Evolutionary conservation across 164 flowering plant species (phyloP).

Genomic region (Vitis amurensis): DNA sequence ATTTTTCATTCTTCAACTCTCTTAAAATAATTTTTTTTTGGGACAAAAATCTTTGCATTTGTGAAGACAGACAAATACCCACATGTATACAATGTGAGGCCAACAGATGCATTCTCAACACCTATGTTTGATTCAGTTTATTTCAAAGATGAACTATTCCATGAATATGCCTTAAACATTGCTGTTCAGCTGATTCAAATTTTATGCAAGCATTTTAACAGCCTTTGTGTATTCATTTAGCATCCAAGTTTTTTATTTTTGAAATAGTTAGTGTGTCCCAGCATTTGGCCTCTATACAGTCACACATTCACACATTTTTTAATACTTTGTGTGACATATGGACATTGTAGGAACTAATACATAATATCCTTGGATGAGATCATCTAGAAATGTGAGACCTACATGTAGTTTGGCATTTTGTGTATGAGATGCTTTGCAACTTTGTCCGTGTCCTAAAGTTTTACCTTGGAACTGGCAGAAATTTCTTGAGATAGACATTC

Average conservation of each 20-base stretch:
- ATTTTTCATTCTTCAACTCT: neutral
- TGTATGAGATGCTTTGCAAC: neutral
- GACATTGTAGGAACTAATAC: neutral
- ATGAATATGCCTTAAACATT: neutral
- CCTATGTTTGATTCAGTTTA: neutral
- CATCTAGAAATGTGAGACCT: neutral
- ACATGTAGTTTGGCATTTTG: neutral
- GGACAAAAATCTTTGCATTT: neutral
- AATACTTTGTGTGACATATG: neutral
- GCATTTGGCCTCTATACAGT: neutral
- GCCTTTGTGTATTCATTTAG: neutral
- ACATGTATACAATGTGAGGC: neutral
- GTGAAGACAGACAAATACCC: neutral
- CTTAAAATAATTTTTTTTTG: neutral
- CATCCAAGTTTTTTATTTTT: neutral
- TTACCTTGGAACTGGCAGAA: conserved; percentile 44
- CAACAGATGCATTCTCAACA: neutral
- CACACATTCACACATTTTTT: neutral
- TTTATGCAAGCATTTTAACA: neutral
- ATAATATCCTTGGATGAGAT: neutral
- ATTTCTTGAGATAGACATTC: conserved; percentile 53
- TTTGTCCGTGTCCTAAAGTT: conserved; percentile 1
- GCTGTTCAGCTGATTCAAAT: neutral
- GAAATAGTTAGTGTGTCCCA: neutral
- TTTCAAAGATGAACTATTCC: neutral